Conservation (phyloP, 441 rosid species). For the Lepidium campestre region DNA sequence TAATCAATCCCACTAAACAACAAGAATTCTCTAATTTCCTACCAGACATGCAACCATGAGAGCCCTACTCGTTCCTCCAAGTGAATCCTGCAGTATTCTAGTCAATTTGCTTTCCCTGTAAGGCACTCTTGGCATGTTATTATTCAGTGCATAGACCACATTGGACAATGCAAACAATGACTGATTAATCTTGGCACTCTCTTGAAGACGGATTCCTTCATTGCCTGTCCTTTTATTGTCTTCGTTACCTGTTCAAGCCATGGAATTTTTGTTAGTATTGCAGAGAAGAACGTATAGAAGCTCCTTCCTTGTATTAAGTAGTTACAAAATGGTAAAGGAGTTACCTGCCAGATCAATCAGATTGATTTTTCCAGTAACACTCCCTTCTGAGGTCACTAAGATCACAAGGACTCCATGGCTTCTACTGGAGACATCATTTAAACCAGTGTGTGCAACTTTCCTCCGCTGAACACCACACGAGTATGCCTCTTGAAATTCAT, state of each 20-base stretch:
- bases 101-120: slow-evolving; percentile 94
- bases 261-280: neutral
- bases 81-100: slow-evolving; percentile 85
- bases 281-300: neutral
- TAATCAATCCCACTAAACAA: neutral
- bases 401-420: slow-evolving; percentile 91
- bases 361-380: slow-evolving; percentile 64
- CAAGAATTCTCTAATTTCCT: neutral
- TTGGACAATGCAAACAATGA: slow-evolving; percentile 85
- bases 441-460: slow-evolving; percentile 74
- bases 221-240: slow-evolving; percentile 80
- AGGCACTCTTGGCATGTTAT: slow-evolving; percentile 60
- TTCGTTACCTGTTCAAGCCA: slow-evolving; percentile 58
- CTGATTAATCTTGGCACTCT: slow-evolving; percentile 86
- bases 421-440: slow-evolving; percentile 86
- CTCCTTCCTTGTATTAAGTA: neutral
- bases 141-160: slow-evolving; percentile 83
- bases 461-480: slow-evolving; percentile 60
- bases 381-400: slow-evolving; percentile 37
- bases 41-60: slow-evolving; percentile 94
- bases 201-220: slow-evolving; percentile 77
- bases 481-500: slow-evolving; percentile 49
- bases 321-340: neutral
- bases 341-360: slow-evolving; percentile 90
- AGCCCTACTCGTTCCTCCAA: slow-evolving; percentile 80